Evolutionary conservation across 257 asterid species (phyloP).

Genomic region (Prunella vulgaris): DNA sequence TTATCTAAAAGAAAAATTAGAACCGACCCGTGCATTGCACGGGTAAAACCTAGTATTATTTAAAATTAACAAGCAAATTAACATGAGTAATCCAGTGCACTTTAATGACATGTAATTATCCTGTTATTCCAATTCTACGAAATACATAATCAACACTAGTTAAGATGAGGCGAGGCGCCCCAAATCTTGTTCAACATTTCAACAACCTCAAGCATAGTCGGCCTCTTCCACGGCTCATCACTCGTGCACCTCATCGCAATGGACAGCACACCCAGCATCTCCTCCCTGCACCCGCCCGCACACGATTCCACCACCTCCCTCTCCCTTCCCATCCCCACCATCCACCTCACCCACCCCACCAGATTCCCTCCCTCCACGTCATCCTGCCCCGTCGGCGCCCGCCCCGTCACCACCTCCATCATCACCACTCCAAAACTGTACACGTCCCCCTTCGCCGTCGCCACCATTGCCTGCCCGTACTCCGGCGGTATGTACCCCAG

Average conservation of each 20-base stretch:
- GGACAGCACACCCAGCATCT: conserved; percentile 52
- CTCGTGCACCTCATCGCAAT: conserved; percentile 62
- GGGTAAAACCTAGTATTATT: too few species aligned
- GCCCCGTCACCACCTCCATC: conserved; percentile 72
- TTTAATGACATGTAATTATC: too few species aligned
- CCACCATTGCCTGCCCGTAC: conserved; percentile 78
- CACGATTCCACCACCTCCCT: conserved; percentile 34
- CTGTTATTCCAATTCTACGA: too few species aligned
- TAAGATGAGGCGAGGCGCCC: background rate
- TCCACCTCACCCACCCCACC: conserved; percentile 84
- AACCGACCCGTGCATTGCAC: too few species aligned
- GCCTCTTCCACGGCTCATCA: conserved; percentile 74
- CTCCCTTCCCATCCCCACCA: conserved; percentile 46
- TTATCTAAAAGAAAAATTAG: too few species aligned
- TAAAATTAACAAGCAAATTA: too few species aligned
- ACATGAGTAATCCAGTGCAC: too few species aligned
- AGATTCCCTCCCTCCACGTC: conserved; percentile 85
- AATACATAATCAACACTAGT: background rate
- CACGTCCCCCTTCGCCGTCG: conserved; percentile 69
- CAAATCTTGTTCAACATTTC: conserved; percentile 39
- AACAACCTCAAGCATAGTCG: conserved; percentile 70
- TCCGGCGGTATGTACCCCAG: conserved; percentile 87
- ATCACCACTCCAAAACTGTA: conserved; percentile 89
- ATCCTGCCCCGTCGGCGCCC: conserved; percentile 62
- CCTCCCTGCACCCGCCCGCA: conserved; percentile 28